A percentile compares a stretch with the other conserved stretches of the same genome.
Evolutionary conservation across 441 rosid genomes (phyloP).

Genomic region (Gossypium gossypioides): DNA sequence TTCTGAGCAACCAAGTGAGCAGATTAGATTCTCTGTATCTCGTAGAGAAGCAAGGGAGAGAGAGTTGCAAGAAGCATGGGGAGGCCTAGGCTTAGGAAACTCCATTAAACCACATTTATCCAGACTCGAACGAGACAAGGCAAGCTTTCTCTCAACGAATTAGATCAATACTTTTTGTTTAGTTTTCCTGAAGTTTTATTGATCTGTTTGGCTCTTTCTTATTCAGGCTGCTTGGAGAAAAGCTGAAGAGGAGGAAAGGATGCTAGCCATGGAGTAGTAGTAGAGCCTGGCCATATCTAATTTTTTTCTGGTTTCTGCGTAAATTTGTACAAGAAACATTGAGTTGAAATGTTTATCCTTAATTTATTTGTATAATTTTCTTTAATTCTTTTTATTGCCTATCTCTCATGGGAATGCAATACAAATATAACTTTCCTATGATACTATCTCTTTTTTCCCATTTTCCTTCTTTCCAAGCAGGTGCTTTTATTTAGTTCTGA

Average conservation of each 20-base stretch:
- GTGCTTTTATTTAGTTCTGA: too few species aligned
- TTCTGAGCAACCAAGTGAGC: conserved; percentile 26
- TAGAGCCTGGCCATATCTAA: neutral
- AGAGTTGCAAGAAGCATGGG: conserved; percentile 87
- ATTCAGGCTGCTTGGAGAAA: conserved; percentile 74
- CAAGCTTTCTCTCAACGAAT: conserved; percentile 17
- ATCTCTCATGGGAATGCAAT: neutral
- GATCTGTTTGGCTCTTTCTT: conserved; percentile 2
- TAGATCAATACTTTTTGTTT: neutral
- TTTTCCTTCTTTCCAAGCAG: neutral
- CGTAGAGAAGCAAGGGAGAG: conserved; percentile 64
- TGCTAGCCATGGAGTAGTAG: conserved; percentile 17
- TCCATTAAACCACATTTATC: conserved; percentile 58
- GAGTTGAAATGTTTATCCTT: neutral
- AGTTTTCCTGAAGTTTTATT: neutral
- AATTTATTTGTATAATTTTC: neutral
- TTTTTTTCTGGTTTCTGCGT: neutral
- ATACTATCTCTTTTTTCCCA: neutral
- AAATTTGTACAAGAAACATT: neutral
- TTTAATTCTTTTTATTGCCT: neutral
- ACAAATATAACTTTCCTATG: too few species aligned
- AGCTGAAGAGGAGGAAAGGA: conserved; percentile 76
- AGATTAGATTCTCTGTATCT: conserved; percentile 20
- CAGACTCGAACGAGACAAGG: conserved; percentile 80
- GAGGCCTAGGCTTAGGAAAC: conserved; percentile 77